Evolutionary conservation across 1,284 basidiomycete genomes (phyloP), one percentile per base, ranked within the genome.

Genomic region (Gomphus sp.): DNA sequence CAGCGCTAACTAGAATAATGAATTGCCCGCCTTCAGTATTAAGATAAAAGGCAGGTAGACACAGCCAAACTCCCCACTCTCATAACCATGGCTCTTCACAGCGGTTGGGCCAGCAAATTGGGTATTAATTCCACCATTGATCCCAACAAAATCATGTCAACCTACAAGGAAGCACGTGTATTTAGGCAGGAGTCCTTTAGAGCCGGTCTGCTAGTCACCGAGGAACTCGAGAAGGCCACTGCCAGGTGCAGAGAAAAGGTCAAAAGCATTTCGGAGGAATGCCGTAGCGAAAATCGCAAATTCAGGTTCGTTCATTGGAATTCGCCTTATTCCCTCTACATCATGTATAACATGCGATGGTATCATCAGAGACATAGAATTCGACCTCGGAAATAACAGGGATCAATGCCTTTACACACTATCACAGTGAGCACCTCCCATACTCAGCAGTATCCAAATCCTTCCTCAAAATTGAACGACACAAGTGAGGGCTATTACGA

Each of bases 321-420:
- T 31, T 31, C 28, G 31, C 10, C 60, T 14, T 11, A 12, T n/a
- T 33, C 28, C 28, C 28, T 31, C 4, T 4, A 31, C 28, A 31
- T 4, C 28, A 4, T 31, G 5, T 31, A 31, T 31, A 31, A 4
- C 28, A 31, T 31, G 28, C 28, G 28, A 31, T 31, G 28, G 28
- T 31, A 39, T 56, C 22, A 45, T n/a, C 58, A 78, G 77, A 63
- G 79, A 81, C 65, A 69, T 77, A 44, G 78, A 80, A 65, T 81
- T 80, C 60, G 78, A 81, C 62, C 66, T 80, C 0, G 76, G 77
- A 60, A 73, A 74, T 45, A 76, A 79, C 62, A 65, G 65, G 52
- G 58, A 70, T 2, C 65, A 72, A 18, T 80, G 78, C 65, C 66
- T 80, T 16, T 70, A 76, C 52, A 73, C 74, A 12, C 67, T 77